Base-by-base conservation (phyloP, 1,284 basidiomycete species). In the Ceraceosorus guamensis region DNA sequence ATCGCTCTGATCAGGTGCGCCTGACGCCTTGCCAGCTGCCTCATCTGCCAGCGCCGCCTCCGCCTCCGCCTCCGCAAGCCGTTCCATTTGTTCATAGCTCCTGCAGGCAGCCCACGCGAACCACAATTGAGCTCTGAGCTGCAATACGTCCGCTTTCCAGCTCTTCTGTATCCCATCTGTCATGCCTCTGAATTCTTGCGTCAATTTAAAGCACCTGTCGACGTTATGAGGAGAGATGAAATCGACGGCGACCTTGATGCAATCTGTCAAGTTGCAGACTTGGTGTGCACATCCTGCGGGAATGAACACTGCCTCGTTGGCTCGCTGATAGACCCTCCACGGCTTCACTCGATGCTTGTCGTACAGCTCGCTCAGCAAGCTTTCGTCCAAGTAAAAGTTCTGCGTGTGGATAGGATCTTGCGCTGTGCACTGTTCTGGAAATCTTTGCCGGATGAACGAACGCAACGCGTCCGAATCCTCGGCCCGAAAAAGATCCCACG, bases 271-370 rank as follows among this genome's bases (percentile, higher is more conserved):
- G 70, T 92, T 91, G 70, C 85, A 84, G 6, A 89, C 87, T 82
- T 92, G 89, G 78, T 95, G 90, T 0, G 91, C 91, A 76, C 89
- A 95, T 35, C 92, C 91, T 1, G 91, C 91, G 3, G 91, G 91
- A 65, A 97, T 91, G 76, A 96, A 92, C 10, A 97, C 85, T 0
- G 89, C 91, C 68, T 97, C 87, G n/a, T 91, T 90, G 1, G 87
- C 87, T 63, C 83, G 82, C 77, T 97, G 92, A 77, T 90, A 91
- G 33, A 95, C 82, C 52, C 91, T 79, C 79, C 85, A 87, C 62
- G 87, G 87, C 75, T 79, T 82, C 43, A 96, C 87, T 3, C 85
- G 85, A 59, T 82, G 81, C 63, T 83, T 78, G 6, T 85, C 82
- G 64, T 73, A 87, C 43, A 97, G 78, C 76, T 87, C 82, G 69